These are phyloP conservation scores for Salvia hispanica DNA, from an alignment of 257 asterid species.

Conservation along the genomic window DNA sequence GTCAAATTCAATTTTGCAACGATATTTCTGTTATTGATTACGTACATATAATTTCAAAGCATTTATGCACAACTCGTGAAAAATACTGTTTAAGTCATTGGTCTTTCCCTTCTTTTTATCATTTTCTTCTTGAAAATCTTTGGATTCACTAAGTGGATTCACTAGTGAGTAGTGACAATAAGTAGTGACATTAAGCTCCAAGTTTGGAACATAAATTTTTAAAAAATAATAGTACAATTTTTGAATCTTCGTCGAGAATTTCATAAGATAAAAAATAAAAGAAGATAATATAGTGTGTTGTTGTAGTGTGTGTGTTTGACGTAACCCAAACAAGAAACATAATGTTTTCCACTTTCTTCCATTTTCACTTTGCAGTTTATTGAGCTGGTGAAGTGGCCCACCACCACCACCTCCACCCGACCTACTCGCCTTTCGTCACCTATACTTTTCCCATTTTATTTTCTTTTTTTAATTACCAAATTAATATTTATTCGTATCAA, in stretches of 20 bases:
- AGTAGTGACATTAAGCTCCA: constrained; percentile 15
- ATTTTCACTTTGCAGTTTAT: constrained; percentile 2
- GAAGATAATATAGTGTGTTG: neutral
- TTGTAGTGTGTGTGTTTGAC: constrained; percentile 18
- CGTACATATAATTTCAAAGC: neutral
- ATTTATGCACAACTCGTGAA: neutral
- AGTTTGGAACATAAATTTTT: neutral
- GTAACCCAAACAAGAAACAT: constrained; percentile 11
- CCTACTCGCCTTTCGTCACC: neutral
- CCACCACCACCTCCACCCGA: constrained; percentile 13
- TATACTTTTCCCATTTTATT: neutral
- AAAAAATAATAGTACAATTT: constrained; percentile 20
- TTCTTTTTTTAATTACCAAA: neutral
- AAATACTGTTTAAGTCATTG: neutral
- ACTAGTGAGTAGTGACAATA: neutral
- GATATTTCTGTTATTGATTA: neutral
- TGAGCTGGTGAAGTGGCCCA: constrained; percentile 30
- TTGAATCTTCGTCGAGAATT: constrained; percentile 33
- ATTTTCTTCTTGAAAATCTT: neutral
- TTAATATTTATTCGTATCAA: neutral
- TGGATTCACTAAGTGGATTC: neutral
- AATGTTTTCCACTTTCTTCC: constrained; percentile 20
- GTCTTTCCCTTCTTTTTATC: neutral
- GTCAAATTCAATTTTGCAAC: constrained; percentile 15
- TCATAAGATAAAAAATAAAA: neutral